A percentile compares a stretch with the other conserved stretches of the same genome.
These are phyloP conservation scores for Nitzschia sp. DNA, from an alignment of 108 stramenopile species.

Conservation along the genomic window DNA sequence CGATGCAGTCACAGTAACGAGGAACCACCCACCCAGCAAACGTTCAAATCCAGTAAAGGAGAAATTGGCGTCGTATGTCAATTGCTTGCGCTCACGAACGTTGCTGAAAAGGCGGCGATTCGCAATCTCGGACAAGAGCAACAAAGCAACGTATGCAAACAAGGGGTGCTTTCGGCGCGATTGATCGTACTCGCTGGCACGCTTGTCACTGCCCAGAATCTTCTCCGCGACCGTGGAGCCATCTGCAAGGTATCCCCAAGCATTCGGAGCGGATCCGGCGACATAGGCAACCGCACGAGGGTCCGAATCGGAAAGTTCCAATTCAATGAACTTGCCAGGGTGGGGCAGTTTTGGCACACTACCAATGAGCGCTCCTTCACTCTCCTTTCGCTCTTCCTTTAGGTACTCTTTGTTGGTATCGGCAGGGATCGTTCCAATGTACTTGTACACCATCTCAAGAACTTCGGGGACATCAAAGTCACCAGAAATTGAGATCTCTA, in stretches of 20 bases:
- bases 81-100: conserved; percentile 93
- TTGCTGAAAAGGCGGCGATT: conserved; percentile 94
- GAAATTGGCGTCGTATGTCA: conserved; percentile 98
- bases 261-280: conserved; percentile 91
- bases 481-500: conserved; percentile 95
- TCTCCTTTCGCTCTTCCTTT: conserved; percentile 21
- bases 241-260: conserved; percentile 88
- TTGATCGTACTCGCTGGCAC: conserved; percentile 80
- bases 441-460: conserved; percentile 89
- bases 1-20: conserved; percentile 94
- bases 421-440: conserved; percentile 92
- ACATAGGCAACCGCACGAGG: conserved; percentile 96
- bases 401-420: conserved; percentile 74
- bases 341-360: conserved; percentile 61
- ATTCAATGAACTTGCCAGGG: conserved; percentile 80
- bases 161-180: conserved; percentile 86
- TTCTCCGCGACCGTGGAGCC: conserved; percentile 75
- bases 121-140: conserved; percentile 84
- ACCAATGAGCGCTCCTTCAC: conserved; percentile 22
- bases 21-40: conserved; percentile 94
- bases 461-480: conserved; percentile 93
- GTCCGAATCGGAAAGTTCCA: conserved; percentile 93
- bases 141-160: conserved; percentile 86
- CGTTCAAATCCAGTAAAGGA: conserved; percentile 90
- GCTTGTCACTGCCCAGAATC: conserved; percentile 62